Percentiles rank a stretch among this genome's conserved stretches.
phyloP scores from a whole-genome alignment of 257 asterid species.

The Orobanche coerulescens region DNA sequence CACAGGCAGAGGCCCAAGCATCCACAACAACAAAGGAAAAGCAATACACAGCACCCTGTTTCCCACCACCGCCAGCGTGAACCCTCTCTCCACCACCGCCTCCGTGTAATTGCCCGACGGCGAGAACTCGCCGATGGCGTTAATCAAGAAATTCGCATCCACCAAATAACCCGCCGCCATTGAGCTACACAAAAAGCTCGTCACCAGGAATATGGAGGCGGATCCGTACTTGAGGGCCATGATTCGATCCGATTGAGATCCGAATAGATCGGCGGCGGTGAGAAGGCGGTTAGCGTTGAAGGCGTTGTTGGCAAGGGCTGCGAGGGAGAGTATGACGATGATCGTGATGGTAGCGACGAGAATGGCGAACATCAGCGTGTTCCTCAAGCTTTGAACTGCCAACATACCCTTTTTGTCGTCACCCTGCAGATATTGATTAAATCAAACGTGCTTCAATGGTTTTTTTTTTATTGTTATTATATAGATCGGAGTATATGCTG shows the following conservation, averaged over 20 bases:
- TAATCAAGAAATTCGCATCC: slow-evolving; percentile 65
- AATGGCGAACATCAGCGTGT: slow-evolving; percentile 62
- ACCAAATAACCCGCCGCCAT: slow-evolving; percentile 49
- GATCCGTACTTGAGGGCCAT: slow-evolving; percentile 54
- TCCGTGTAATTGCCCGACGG: slow-evolving; percentile 33
- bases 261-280: slow-evolving; percentile 29
- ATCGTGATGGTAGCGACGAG: slow-evolving; percentile 57
- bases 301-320: slow-evolving; percentile 65
- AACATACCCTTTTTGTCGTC: slow-evolving; percentile 68
- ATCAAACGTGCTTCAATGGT: neutral
- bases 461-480: no score
- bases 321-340: slow-evolving; percentile 39
- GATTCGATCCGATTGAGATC: slow-evolving; percentile 49
- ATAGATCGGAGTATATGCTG: no score
- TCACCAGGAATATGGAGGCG: slow-evolving; percentile 41
- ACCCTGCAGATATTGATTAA: slow-evolving; percentile 26
- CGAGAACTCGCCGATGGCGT: slow-evolving; percentile 57
- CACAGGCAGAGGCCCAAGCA: slow-evolving; percentile 65
- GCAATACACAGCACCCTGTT: slow-evolving; percentile 58
- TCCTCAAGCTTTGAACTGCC: slow-evolving; percentile 74
- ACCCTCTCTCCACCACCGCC: slow-evolving; percentile 59
- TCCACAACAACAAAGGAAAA: slow-evolving; percentile 56
- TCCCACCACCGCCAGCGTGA: slow-evolving; percentile 56
- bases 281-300: slow-evolving; percentile 39
- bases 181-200: slow-evolving; percentile 64